A percentile compares a stretch with the other conserved stretches of the same genome.
Evolutionary conservation across 2,329 filamentous ascomycete genomes (phyloP).

Genomic region (Sclerotiophoma versabilis): DNA sequence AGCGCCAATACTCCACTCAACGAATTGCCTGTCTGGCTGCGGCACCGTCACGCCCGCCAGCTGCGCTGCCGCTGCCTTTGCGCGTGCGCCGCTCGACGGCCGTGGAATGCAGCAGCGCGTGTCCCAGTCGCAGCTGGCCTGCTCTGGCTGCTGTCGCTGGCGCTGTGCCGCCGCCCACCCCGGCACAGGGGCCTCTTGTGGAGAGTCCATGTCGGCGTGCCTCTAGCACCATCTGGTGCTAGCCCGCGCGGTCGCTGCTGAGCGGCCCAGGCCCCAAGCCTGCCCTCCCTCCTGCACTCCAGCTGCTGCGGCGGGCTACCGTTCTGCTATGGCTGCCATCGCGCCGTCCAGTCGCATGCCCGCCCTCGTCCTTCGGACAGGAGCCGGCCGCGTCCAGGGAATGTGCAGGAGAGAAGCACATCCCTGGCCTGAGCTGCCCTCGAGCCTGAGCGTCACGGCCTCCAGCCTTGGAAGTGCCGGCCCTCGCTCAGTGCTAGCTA

Average conservation of each 20-base stretch:
- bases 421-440: slow-evolving; percentile 2
- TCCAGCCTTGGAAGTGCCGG: neutral
- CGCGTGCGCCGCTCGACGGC: slow-evolving; percentile 17
- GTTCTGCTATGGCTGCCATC: slow-evolving; percentile 19
- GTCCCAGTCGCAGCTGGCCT: slow-evolving; percentile 8
- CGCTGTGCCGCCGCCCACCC: slow-evolving; percentile 30
- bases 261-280: slow-evolving; percentile 31
- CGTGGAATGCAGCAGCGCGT: slow-evolving; percentile 15
- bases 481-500: slow-evolving; percentile 10
- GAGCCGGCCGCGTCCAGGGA: slow-evolving; percentile 2
- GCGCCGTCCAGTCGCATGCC: slow-evolving; percentile 18
- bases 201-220: slow-evolving; percentile 27
- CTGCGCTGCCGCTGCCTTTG: slow-evolving; percentile 18
- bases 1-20: slow-evolving; percentile 33
- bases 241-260: slow-evolving; percentile 25
- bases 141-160: slow-evolving; percentile 19
- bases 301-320: slow-evolving; percentile 18
- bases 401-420: neutral
- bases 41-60: slow-evolving; percentile 15
- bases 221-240: slow-evolving; percentile 35
- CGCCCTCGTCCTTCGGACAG: slow-evolving; percentile 4
- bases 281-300: slow-evolving; percentile 27
- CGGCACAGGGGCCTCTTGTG: slow-evolving; percentile 37
- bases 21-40: slow-evolving; percentile 19
- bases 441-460: neutral